phyloP scores from a whole-genome alignment of 2,329 filamentous ascomycete species.

The Chrysosporium keratinophilum region DNA sequence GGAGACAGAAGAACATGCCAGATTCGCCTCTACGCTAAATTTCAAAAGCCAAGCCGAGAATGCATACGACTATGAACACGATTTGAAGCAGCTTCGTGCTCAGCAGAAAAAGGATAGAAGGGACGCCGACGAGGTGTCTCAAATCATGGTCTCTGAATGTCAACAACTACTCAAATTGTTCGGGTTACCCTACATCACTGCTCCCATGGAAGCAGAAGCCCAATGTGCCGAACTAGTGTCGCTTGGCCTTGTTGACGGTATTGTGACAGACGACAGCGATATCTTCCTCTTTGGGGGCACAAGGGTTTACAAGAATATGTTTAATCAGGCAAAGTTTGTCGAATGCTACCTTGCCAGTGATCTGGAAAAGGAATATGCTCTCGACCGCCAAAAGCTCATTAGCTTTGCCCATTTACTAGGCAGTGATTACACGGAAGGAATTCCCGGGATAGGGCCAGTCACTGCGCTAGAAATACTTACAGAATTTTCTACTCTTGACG shows the following conservation, averaged over 20 bases:
- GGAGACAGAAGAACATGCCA: constrained; percentile 86
- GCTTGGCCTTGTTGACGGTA: constrained; percentile 85
- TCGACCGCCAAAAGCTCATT: constrained; percentile 80
- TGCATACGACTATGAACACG: constrained; percentile 69
- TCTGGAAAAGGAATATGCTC: constrained; percentile 76
- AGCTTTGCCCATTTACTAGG: constrained; percentile 82
- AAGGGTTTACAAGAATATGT: constrained; percentile 98
- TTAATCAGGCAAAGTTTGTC: constrained; percentile 95
- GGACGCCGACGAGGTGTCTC: constrained; percentile 92
- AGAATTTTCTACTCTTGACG: constrained; percentile 64
- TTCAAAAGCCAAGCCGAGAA: constrained; percentile 60
- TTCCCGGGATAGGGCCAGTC: constrained; percentile 83
- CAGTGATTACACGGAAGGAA: constrained; percentile 87
- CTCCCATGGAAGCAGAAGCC: constrained; percentile 97
- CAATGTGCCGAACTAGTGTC: constrained; percentile 87
- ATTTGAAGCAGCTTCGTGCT: constrained; percentile 74
- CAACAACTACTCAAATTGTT: constrained; percentile 84
- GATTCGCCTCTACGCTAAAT: constrained; percentile 82
- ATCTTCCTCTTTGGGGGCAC: constrained; percentile 95
- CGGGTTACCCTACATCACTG: constrained; percentile 90
- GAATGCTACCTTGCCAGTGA: constrained; percentile 85
- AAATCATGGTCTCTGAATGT: constrained; percentile 91
- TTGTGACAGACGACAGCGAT: constrained; percentile 95
- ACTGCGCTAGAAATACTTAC: constrained; percentile 89
- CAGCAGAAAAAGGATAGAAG: constrained; percentile 94